Evolutionary conservation across 495 filamentous ascomycete genomes (phyloP).

Genomic region (Aspergillus asperescens): DNA sequence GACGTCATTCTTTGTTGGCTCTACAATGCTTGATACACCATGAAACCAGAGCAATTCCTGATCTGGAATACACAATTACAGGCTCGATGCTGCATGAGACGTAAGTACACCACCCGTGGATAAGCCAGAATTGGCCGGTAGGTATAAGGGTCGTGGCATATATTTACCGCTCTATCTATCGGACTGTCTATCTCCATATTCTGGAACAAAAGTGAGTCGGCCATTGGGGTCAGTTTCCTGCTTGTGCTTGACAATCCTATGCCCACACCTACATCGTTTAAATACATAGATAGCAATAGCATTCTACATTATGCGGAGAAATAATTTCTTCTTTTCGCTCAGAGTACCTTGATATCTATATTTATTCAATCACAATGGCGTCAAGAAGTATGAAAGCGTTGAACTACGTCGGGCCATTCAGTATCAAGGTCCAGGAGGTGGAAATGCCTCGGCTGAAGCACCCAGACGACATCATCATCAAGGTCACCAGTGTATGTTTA

Average conservation of each 20-base stretch:
- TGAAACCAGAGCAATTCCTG: not conserved
- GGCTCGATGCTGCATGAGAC: no score
- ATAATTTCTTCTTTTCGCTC: not conserved
- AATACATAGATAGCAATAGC: not conserved
- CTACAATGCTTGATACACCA: not conserved
- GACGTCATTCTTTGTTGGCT: not conserved
- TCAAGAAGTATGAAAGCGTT: constrained; percentile 47
- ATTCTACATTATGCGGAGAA: no score
- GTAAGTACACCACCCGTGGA: no score
- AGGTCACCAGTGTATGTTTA: constrained; percentile 48
- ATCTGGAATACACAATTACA: not conserved
- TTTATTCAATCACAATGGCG: constrained; percentile 15
- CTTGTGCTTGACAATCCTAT: constrained; percentile 13
- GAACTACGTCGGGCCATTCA: constrained; percentile 50
- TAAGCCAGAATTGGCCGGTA: no score
- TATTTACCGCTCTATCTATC: constrained; percentile 2
- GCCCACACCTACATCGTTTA: not conserved
- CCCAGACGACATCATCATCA: constrained; percentile 51
- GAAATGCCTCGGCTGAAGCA: constrained; percentile 47
- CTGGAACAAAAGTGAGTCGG: constrained; percentile 25
- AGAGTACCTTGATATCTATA: not conserved
- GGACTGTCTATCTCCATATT: no score
- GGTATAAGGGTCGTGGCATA: not conserved
- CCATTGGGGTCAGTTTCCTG: constrained; percentile 10
- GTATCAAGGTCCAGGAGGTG: constrained; percentile 47